Base-by-base conservation (phyloP, 2,329 filamentous ascomycete genomes). In the Truncatella angustata region DNA sequence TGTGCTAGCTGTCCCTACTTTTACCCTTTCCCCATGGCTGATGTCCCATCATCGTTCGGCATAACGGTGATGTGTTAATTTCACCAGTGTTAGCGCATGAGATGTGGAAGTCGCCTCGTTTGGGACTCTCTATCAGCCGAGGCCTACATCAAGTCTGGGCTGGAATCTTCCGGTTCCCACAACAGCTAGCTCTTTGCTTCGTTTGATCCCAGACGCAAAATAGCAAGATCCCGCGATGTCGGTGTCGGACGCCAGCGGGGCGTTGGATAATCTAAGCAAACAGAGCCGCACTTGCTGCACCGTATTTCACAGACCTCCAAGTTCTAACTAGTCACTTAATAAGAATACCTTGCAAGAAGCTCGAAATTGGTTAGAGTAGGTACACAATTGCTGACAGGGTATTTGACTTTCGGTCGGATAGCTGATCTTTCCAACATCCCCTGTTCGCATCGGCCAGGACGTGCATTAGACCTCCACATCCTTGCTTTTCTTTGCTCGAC, bases 21-120 rank as follows among this genome's bases (percentile, higher is more conserved):
- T n/a, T n/a, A n/a, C n/a, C n/a, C 30, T 34, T 9, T 34, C 14
- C 28, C 14, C 14, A 14, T 32, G 28, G 28, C 28, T 14, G 7
- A 32, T 32, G 28, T 32, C 14, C 28, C 28, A 14, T 32, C 28
- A 32, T n/a, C 28, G 28, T 14, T 45, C 42, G 42, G 42, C 23
- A 45, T 47, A 26, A 43, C 24, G 40, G n/a, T 20, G 20, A 9
- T 18, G 32, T 35, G 32, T 36, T 49, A 20, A 18, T 42, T 23
- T 50, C 24, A 35, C 26, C 24, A 34, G 24, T n/a, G 16, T 35
- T 51, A 51, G 49, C 28, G 36, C 37, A 43, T 50, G 37, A 43
- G 20, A 48, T 39, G 36, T 44, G 37, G 34, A 20, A 20, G 23
- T 23, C 14, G 18, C 26, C n/a, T 20, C 46, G 46, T 28, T 34